Evolutionary conservation across 1,284 basidiomycete species (phyloP), one percentile per base, ranked within the genome.

Genomic region (Pyrrhoderma lamaoense): DNA sequence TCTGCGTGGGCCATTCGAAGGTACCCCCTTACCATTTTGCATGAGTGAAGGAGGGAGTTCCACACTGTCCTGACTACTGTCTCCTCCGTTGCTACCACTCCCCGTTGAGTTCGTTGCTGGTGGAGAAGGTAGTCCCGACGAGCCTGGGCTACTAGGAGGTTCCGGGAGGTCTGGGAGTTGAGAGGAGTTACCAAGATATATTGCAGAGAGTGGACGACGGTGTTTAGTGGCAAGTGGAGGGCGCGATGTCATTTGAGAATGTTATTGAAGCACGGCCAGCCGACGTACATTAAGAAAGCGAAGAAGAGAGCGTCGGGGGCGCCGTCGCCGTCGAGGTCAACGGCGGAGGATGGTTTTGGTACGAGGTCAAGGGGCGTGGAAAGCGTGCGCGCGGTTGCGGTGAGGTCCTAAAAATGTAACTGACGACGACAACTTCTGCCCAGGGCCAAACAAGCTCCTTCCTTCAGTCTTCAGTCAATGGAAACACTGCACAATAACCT

Each of bases 51-150:
- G 54, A 21, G 67, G 64, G 49, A 71, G 68, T 53, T 74, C 70
- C 55, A 72, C 56, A 59, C 71, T 73, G 54, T 78, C 74, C 37
- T 70, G 63, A 55, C 70, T 72, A 25, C 75, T 72, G 54, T 72
- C 71, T 61, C 82, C 80, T 46, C 80, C 82, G 2, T 78, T 78
- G 60, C 85, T 86, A 45, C 84, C 83, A 62, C 85, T 86, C 22
- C 83, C 85, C 1, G 85, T 86, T 16, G 85, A 88, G 61, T 87
- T 88, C 21, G 86, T 85, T 36, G 84, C 85, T 39, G 85, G 85
- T 0, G 85, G 85, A 14, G 84, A 87, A 1, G 85, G 86, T 4
- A 89, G 65, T 7, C 85, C 85, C 8, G 54, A 65, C 51, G 59
- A 68, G 55, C 64, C 69, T 64, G 59, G 69, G 7, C 67, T 52